These are phyloP conservation scores for Nevesoporus exiguus DNA, from an alignment of 768 basidiomycete genomes.

Conservation along the genomic window DNA sequence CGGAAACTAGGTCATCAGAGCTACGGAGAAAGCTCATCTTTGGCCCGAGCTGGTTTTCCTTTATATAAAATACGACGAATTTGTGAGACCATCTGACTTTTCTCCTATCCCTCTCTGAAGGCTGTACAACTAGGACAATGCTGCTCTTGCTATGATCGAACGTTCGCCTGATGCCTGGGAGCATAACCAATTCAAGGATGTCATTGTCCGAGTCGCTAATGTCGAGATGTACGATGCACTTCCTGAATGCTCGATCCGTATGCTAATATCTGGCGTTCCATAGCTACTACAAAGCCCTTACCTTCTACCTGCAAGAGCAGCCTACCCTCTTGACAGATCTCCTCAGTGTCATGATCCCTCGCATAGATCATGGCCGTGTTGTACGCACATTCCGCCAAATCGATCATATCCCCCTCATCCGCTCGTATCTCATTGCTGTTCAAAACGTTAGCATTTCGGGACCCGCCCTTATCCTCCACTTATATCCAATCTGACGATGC, in stretches of 20 bases:
- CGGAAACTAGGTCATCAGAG: slow-evolving; percentile 72
- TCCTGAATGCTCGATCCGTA: neutral
- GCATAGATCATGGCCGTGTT: slow-evolving; percentile 93
- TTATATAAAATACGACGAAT: slow-evolving; percentile 98
- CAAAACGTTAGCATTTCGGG: slow-evolving; percentile 63
- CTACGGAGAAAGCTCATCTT: slow-evolving; percentile 92
- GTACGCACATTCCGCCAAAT: slow-evolving; percentile 94
- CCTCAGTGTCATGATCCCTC: slow-evolving; percentile 85
- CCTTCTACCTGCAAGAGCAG: slow-evolving; percentile 93
- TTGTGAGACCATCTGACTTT: slow-evolving; percentile 41
- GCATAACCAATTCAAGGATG: slow-evolving; percentile 99
- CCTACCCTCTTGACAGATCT: slow-evolving; percentile 92
- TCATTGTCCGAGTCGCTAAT: slow-evolving; percentile 93
- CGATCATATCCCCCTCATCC: slow-evolving; percentile 93
- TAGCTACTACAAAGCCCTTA: slow-evolving; percentile 92
- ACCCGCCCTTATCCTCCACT: neutral
- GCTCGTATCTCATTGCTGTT: slow-evolving; percentile 94
- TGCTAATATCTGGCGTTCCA: slow-evolving; percentile 7
- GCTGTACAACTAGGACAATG: slow-evolving; percentile 70
- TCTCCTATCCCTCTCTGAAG: neutral
- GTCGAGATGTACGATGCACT: slow-evolving; percentile 76
- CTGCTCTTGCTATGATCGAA: slow-evolving; percentile 98
- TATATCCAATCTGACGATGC: slow-evolving; percentile 1
- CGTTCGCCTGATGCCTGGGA: slow-evolving; percentile 99
- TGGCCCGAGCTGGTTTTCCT: slow-evolving; percentile 99